These are phyloP conservation scores for Ammopiptanthus mongolicus DNA, from an alignment of 306 rosid genomes.

Conservation along the genomic window DNA sequence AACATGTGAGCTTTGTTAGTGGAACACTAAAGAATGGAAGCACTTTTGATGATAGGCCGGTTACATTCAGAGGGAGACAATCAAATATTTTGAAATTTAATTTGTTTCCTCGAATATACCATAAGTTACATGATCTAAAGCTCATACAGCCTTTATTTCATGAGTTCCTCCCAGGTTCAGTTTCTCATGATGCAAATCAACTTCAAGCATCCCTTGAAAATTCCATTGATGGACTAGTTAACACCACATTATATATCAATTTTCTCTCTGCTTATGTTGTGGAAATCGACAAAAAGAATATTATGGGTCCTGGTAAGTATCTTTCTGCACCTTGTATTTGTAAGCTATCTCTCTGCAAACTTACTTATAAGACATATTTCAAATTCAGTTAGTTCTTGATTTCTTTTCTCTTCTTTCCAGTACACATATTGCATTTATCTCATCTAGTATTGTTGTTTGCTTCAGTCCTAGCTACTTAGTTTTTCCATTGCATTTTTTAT, in stretches of 20 bases:
- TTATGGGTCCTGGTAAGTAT: conserved; percentile 82
- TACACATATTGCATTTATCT: neutral
- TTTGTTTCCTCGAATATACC: conserved; percentile 78
- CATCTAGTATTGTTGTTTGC: conserved; percentile 16
- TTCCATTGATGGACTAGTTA: conserved; percentile 65
- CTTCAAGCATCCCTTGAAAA: conserved; percentile 78
- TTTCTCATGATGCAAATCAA: conserved; percentile 48
- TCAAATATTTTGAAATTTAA: conserved; percentile 74
- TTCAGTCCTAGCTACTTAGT: neutral
- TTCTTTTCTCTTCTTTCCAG: neutral
- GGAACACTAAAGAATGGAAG: conserved; percentile 79
- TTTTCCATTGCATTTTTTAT: neutral
- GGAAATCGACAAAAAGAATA: conserved; percentile 66
- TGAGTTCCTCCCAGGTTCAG: conserved; percentile 90
- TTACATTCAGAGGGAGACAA: conserved; percentile 76
- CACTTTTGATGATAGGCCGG: conserved; percentile 60
- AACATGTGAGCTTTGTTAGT: conserved; percentile 61
- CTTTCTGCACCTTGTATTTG: conserved; percentile 14
- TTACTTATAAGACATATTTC: neutral
- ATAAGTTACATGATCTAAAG: conserved; percentile 57
- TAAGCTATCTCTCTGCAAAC: conserved; percentile 12
- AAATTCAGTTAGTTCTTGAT: neutral
- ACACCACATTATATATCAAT: conserved; percentile 72
- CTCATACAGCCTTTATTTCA: conserved; percentile 90
- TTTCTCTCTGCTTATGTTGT: conserved; percentile 83